These are phyloP conservation scores for Hyphodiscus hymeniophilus DNA, from an alignment of 495 filamentous ascomycete species.

Conservation along the genomic window DNA sequence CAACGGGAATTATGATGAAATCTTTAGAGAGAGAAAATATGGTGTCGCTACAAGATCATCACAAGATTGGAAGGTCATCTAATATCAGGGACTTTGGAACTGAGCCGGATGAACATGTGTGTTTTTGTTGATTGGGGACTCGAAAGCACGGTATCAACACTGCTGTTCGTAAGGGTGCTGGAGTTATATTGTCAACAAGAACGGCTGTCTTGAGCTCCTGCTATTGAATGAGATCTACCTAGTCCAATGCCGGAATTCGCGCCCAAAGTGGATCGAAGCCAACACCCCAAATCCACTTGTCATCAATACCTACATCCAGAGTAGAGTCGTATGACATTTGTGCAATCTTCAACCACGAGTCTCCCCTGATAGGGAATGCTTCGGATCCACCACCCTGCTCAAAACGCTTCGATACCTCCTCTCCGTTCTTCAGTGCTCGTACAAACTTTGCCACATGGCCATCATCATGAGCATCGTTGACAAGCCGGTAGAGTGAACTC, in stretches of 20 bases:
- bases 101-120: too few species aligned
- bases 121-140: too few species aligned
- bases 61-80: too few species aligned
- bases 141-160: too few species aligned
- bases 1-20: too few species aligned
- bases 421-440: constrained; percentile 28
- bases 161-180: too few species aligned
- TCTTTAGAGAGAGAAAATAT: too few species aligned
- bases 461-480: constrained; percentile 29
- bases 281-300: constrained; percentile 33
- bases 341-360: constrained; percentile 29
- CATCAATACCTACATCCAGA: constrained; percentile 26
- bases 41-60: too few species aligned
- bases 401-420: constrained; percentile 20
- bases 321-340: constrained; percentile 26
- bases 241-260: constrained; percentile 1
- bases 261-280: constrained; percentile 39
- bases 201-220: too few species aligned
- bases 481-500: constrained; percentile 23
- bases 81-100: too few species aligned
- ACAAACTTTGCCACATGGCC: constrained; percentile 33
- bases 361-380: constrained; percentile 23
- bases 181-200: too few species aligned
- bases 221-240: too few species aligned
- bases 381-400: constrained; percentile 15